Evolutionary conservation across 2,329 filamentous ascomycete genomes (phyloP), one percentile per base, ranked within the genome.

Genomic region (Arthrobotrys entomopaga): DNA sequence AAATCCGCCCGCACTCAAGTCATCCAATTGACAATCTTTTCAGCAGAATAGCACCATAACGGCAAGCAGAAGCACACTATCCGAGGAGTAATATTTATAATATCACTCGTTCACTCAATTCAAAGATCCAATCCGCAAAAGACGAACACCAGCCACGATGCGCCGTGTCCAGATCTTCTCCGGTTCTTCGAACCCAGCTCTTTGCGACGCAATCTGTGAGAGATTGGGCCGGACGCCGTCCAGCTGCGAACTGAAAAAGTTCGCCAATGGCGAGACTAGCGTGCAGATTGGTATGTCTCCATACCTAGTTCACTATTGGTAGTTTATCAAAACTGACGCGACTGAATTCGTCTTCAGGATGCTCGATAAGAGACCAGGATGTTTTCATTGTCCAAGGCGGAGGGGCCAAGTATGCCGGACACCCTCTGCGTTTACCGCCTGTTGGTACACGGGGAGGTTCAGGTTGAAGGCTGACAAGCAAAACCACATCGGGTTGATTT

Each of bases 311-410:
- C 1, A 43, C 15, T 38, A 34, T 34, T 19, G 15, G 26, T 40
- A 15, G n/a, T n/a, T 2, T 34, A 53, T 53, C 16, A 2, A 26
- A 53, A 13, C 24, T 26, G n/a, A 26, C 15, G 0, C 20, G 7
- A 42, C n/a, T 3, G 15, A 29, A 6, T 20, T n/a, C 6, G n/a
- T 40, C 46, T 22, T 3, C 46, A 75, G 71, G 71, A 42, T 82
- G 82, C 58, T 90, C 88, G 24, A 93, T 99, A 77, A 91, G 95
- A 78, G 96, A 99, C 81, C 96, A 98, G 82, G 94, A 99, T 86
- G 94, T 99, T 79, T 99, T 98, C 82, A 94, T 99, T 81, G 91
- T 99, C 75, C 95, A 99, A 85, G 98, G 94, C 76, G 95, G 95
- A 77, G 97, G 95, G 83, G 87, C 89, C 81, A 92, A 91, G 77